These are phyloP conservation scores for Aphelidium insulamus DNA, from an alignment of 371 early-diverging fungal genomes.

Conservation along the genomic window DNA sequence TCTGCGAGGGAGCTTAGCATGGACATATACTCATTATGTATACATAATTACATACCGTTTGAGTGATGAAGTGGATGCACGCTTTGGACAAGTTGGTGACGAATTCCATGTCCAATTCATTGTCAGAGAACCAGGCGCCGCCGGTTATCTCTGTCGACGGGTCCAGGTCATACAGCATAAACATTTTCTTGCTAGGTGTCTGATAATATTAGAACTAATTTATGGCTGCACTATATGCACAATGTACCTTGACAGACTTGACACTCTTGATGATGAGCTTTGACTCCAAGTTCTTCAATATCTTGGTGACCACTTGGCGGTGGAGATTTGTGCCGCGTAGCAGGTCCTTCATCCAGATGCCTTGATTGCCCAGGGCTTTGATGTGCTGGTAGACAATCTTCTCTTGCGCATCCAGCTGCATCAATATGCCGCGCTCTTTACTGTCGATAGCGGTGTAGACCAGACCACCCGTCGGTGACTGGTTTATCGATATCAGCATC, in stretches of 20 bases:
- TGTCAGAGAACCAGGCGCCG: constrained; percentile 93
- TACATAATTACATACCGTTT: constrained; percentile 26
- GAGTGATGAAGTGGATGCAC: constrained; percentile 45
- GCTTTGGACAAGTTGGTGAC: constrained; percentile 58
- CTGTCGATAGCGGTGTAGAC: too few relatives aligned
- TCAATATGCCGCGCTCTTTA: too few relatives aligned
- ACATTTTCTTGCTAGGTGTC: constrained; percentile 72
- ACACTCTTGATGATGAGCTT: constrained; percentile 69
- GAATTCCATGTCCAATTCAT: constrained; percentile 85
- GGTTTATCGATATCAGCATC: not conserved
- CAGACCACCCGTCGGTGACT: not conserved
- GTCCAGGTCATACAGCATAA: constrained; percentile 71
- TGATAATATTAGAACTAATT: constrained; percentile 5
- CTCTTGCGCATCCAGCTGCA: constrained; percentile 14
- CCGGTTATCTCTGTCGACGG: constrained; percentile 90
- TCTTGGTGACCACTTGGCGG: constrained; percentile 49
- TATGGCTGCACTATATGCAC: not conserved
- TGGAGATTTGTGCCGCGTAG: constrained; percentile 68
- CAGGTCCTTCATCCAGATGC: constrained; percentile 81
- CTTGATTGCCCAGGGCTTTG: constrained; percentile 54
- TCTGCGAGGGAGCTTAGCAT: constrained; percentile 3
- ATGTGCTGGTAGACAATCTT: constrained; percentile 47
- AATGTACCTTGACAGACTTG: constrained; percentile 67
- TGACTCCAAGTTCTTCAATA: constrained; percentile 62
- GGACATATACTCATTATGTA: too few relatives aligned